Percentiles rank a stretch among this genome's conserved stretches.
phyloP scores from a whole-genome alignment of 2,329 filamentous ascomycete genomes.

The Diplodia corticola region DNA sequence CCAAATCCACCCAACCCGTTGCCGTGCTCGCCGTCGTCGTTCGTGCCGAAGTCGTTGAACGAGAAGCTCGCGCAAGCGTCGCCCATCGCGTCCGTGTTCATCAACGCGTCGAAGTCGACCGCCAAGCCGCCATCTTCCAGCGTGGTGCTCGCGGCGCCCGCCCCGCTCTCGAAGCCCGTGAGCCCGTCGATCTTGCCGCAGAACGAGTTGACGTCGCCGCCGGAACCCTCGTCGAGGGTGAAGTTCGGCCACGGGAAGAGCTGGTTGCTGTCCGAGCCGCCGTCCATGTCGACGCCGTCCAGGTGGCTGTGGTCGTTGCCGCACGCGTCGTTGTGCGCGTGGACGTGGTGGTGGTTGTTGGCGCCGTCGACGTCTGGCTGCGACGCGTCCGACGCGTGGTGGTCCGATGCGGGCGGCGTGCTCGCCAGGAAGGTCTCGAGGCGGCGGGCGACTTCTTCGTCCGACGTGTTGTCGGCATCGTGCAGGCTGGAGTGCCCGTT shows the following conservation, averaged over 20 bases:
- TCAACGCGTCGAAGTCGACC: constrained; percentile 41
- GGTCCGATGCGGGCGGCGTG: constrained; percentile 49
- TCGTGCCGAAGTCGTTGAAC: constrained; percentile 22
- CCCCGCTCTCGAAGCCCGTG: constrained; percentile 3
- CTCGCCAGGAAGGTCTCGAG: constrained; percentile 53
- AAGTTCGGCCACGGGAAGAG: constrained; percentile 21
- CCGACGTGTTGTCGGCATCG: constrained; percentile 41
- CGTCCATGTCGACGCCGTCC: not conserved
- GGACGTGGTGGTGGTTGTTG: constrained; percentile 41
- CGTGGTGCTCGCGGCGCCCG: not conserved
- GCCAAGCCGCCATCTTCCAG: constrained; percentile 42
- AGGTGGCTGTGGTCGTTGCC: constrained; percentile 14
- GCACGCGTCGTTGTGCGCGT: constrained; percentile 39
- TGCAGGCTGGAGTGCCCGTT: constrained; percentile 28
- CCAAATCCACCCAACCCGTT: not conserved
- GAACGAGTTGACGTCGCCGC: not conserved
- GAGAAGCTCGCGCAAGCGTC: constrained; percentile 34
- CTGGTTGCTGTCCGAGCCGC: constrained; percentile 2
- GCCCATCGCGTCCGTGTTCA: constrained; percentile 44
- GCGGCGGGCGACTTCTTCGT: constrained; percentile 50
- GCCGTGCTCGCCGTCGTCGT: constrained; percentile 4
- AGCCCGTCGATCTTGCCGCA: constrained; percentile 13
- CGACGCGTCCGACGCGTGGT: constrained; percentile 33
- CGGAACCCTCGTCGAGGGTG: constrained; percentile 26
- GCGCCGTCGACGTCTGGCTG: constrained; percentile 26